Evolutionary conservation across 345 rosid species (phyloP), one percentile per base, ranked within the genome.

Genomic region (Physaria fendleri): DNA sequence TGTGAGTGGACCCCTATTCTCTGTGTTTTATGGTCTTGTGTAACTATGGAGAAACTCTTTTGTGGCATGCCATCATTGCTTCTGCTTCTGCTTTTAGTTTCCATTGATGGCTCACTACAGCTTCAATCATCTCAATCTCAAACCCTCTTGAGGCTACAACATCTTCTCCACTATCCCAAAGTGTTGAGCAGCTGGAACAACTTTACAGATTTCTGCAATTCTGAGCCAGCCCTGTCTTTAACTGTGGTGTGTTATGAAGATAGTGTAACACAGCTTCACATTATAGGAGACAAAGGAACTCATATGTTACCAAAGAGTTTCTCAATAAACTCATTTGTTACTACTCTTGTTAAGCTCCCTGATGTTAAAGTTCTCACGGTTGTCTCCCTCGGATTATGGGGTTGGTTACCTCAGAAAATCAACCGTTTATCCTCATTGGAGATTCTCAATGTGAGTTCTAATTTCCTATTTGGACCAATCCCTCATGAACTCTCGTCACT

Each of bases 361-460:
- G 69, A 79, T 68, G 69, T 89, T 73, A 89, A 87, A 73, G 99
- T 93, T 71, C 81, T 93, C 52, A 83, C 86, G 40, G 66, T 93
- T 70, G 87, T 77, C 33, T 87, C 91, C 17, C 84, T 93, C 0
- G 99, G 99, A 14, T 71, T 93, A 71, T 85, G 99, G 99, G 99
- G 99, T 33, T 78, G 76, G 8, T 71, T 93, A 57, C 80, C 99
- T 6, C 84, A 81, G 41, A 87, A 89, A 71, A 66, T 93, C 12
- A 69, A 78, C 5, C 85, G 81, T 33, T 66, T 93, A 6, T 75
- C 81, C 0, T 80, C 95, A 0, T 49, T 93, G 18, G 99, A 93
- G 78, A 85, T 89, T 34, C 78, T 93, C 53, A 93, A 93, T 47
- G 64, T 89, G 75, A 89, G 90, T 65, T 87, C 97, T 3, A 93